Base-by-base conservation (phyloP, 768 basidiomycete species). In the Suillus tomentosus region DNA sequence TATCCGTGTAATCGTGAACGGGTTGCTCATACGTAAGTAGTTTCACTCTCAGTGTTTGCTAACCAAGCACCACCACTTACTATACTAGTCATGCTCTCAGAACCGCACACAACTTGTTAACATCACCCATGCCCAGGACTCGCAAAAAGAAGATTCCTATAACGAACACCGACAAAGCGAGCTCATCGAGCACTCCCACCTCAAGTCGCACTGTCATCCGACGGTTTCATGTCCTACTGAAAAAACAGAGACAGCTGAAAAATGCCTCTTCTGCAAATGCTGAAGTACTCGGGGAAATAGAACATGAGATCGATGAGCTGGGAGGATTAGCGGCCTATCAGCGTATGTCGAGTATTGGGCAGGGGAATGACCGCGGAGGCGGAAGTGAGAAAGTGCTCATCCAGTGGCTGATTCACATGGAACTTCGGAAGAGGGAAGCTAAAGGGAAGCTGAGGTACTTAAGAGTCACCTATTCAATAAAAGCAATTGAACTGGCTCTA, bases 281-380 rank as follows among this genome's bases (percentile, higher is more conserved):
- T 37, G 61, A 71, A 42, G 80, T 80, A 60, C 72, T 92, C 43
- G 75, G 66, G 3, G 79, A 82, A n/a, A 79, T 94, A 17, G 84
- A 89, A 48, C 64, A 74, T 15, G 82, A 91, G 70, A 87, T 96
- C 19, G 81, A 82, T 3, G 76, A 77, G 14, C 77, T 93, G n/a
- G 95, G 95, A 5, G 95, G 94, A 2, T 71, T 97, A 43, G 85
- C 87, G 61, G 79, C 79, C 31, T 97, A 97, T 73, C 95, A 97
- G 73, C 82, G 79, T 45, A 92, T 95, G 84, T 95, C 94, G 39
- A 83, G 78, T 61, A 80, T 91, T 17, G 95, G 95, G 1, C 95
- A 97, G 72, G 84, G 86, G 3, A 80, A 77, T 9, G 91, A 94
- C 64, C 80, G 95, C 60, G 95, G 95, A 10, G 95, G 95, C 4